These are phyloP conservation scores for Fonsecaea multimorphosa DNA, from an alignment of 2,329 filamentous ascomycete genomes.

Conservation along the genomic window DNA sequence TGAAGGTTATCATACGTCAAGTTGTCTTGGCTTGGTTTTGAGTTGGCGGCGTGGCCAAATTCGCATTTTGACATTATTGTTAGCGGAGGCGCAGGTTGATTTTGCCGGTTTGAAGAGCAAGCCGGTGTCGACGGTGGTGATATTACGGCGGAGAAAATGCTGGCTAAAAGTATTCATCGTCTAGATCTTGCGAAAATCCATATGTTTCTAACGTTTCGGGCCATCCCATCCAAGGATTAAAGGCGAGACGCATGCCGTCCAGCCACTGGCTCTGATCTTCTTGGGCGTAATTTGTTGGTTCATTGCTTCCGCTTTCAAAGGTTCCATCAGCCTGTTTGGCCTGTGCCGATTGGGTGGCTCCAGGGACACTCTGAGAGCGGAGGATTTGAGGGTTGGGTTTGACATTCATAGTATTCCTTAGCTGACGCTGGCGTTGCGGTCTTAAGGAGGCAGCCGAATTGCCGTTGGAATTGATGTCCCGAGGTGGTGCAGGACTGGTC, in stretches of 20 bases:
- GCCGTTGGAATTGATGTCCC: neutral
- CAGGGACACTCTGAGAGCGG: slow-evolving; percentile 13
- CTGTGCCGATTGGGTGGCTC: neutral
- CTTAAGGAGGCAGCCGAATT: neutral
- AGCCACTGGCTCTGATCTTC: slow-evolving; percentile 20
- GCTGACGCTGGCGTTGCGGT: slow-evolving; percentile 6
- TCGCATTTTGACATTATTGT: neutral
- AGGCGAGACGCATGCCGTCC: slow-evolving; percentile 27
- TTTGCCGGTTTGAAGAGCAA: neutral
- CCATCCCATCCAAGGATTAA: slow-evolving; percentile 33
- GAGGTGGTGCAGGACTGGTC: slow-evolving; percentile 17
- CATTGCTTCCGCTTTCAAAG: slow-evolving; percentile 9
- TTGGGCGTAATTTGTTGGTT: slow-evolving; percentile 21
- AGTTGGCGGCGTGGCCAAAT: neutral
- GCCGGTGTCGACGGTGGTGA: neutral
- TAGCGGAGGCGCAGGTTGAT: slow-evolving; percentile 9
- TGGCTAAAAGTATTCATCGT: slow-evolving; percentile 25
- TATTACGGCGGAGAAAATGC: neutral
- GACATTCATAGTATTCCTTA: slow-evolving; percentile 6
- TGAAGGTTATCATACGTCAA: neutral
- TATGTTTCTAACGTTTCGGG: slow-evolving; percentile 28
- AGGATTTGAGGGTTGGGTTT: slow-evolving; percentile 15
- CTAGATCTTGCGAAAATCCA: slow-evolving; percentile 28
- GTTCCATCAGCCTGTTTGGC: slow-evolving; percentile 9
- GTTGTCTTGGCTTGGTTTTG: neutral